phyloP scores from a whole-genome alignment of 225 moss, liverwort and hornwort genomes.

The Physcomitrellopsis africana region DNA sequence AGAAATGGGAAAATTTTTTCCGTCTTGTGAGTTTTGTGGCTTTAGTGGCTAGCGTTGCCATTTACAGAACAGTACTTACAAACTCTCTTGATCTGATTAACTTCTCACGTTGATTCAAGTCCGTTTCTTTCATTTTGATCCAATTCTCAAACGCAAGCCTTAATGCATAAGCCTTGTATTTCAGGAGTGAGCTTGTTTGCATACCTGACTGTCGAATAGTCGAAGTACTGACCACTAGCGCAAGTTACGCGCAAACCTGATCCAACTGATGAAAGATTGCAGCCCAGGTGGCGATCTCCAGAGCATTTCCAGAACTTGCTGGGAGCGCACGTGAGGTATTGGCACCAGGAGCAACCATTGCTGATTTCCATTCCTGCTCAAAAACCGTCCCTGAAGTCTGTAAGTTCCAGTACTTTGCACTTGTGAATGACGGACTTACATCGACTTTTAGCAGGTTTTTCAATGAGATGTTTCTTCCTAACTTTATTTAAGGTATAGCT shows the following conservation, averaged over 20 bases:
- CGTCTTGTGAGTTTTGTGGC: no score
- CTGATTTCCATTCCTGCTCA: slow-evolving; percentile 49
- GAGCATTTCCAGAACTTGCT: slow-evolving; percentile 75
- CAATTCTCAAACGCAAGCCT: slow-evolving; percentile 37
- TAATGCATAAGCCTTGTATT: slow-evolving; percentile 51
- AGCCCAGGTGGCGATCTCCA: slow-evolving; percentile 39
- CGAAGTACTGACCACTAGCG: slow-evolving; percentile 21
- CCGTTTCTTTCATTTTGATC: background rate
- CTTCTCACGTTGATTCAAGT: background rate
- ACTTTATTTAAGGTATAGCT: background rate
- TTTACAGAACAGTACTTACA: background rate
- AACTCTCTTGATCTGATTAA: background rate
- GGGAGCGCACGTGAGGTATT: slow-evolving; percentile 74
- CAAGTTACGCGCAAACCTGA: slow-evolving; percentile 51
- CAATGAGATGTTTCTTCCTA: background rate
- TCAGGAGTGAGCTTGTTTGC: slow-evolving; percentile 29
- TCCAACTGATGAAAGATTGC: slow-evolving; percentile 39
- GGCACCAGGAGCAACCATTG: slow-evolving; percentile 70
- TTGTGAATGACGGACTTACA: no score
- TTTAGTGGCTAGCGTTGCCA: background rate
- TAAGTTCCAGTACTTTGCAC: background rate
- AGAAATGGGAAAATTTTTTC: no score
- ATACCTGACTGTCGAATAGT: slow-evolving; percentile 37
- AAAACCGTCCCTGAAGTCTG: background rate
- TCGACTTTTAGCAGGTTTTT: no score